Base-by-base conservation (phyloP, 352 stramenopile genomes). In the Globisporangium perplexum region DNA sequence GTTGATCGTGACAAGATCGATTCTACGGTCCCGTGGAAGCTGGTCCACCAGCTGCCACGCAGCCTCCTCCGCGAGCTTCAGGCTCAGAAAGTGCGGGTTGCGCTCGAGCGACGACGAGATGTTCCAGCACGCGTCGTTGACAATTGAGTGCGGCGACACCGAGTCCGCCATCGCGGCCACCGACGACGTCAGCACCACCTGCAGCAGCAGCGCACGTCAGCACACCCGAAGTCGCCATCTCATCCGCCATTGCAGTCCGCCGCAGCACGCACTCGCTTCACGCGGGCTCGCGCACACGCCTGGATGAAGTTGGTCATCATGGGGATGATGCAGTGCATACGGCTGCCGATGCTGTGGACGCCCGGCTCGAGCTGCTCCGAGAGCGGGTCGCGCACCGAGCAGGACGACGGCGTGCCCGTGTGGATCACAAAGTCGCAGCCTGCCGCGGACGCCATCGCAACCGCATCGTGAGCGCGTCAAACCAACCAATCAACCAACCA, bases 261-360 rank as follows among this genome's bases (percentile, higher is more conserved):
- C 3, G 26, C 22, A 23, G 1, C 20, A 59, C 44, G 15, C 67
- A 77, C 84, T 23, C 83, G 68, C 69, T 93, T 93, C 38, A 93
- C 74, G 43, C 82, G 77, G 5, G 79, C 69, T 12, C 85, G 79
- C 15, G 84, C 81, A 56, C 85, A 95, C 0, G 85, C 83, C 52
- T 92, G 83, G 56, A 95, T 93, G 51, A 95, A 95, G 64, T 95
- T 95, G 14, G 83, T 93, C 85, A 95, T 95, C 83, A 95, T 95
- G 14, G 85, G 85, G 31, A 95, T 92, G 66, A 95, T 95, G 45
- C 83, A 93, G 70, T 95, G 85, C 80, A 95, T 92, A 24, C 85
- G 83, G 53, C 85, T 95, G 45, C 85, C 85, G 61, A 95, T 91
- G 52, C 83, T 93, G 54, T 95, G 84, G 22, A 95, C 85, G 3